phyloP scores from a whole-genome alignment of 2,329 filamentous ascomycete species.

The Penicillium sp. region DNA sequence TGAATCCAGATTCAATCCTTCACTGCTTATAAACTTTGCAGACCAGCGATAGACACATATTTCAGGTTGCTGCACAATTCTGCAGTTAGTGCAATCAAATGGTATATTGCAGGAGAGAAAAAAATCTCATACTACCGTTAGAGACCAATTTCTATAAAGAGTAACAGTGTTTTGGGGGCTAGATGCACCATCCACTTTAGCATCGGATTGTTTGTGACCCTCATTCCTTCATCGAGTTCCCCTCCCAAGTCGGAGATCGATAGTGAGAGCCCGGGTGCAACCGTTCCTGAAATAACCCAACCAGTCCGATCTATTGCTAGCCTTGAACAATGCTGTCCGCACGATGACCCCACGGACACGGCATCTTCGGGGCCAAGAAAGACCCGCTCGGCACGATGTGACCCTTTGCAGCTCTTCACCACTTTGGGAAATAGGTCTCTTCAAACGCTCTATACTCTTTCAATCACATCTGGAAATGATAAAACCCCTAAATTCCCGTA shows the following conservation, averaged over 20 bases:
- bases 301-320: not conserved
- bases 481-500: not conserved
- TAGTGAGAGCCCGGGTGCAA: not conserved
- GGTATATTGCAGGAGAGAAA: not conserved
- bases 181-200: not conserved
- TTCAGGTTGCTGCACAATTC: no score
- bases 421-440: conserved; percentile 7
- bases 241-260: no score
- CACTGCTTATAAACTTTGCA: no score
- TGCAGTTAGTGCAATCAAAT: no score
- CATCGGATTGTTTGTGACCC: not conserved
- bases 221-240: not conserved
- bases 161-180: not conserved
- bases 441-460: not conserved
- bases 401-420: conserved; percentile 18
- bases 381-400: conserved; percentile 11
- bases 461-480: not conserved
- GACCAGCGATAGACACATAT: no score
- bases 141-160: not conserved
- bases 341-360: not conserved
- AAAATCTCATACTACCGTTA: not conserved
- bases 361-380: conserved; percentile 6
- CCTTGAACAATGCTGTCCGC: not conserved
- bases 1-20: no score
- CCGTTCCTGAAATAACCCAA: not conserved